These are phyloP conservation scores for Wickerhamomyces sydowiorum DNA, from an alignment of 805 yeast genomes.

Conservation along the genomic window DNA sequence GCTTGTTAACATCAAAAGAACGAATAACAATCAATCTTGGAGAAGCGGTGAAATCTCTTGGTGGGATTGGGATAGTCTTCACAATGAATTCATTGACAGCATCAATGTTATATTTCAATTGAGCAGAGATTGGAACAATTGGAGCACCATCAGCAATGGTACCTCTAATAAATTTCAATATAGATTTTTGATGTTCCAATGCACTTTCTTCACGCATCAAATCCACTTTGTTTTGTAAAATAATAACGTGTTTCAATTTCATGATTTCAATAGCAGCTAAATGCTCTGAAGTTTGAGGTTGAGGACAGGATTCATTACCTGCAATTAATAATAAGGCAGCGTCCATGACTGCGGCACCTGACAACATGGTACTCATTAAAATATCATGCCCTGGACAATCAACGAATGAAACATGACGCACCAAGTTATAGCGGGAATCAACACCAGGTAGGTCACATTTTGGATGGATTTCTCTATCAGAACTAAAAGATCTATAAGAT, in stretches of 20 bases:
- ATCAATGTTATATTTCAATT: slow-evolving; percentile 95
- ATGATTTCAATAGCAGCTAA: slow-evolving; percentile 98
- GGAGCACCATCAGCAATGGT: slow-evolving; percentile 99
- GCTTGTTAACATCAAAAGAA: slow-evolving; percentile 97
- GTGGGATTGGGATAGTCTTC: slow-evolving; percentile 91
- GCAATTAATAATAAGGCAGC: slow-evolving; percentile 95
- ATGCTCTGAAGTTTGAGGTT: slow-evolving; percentile 99
- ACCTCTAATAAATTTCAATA: slow-evolving; percentile 89
- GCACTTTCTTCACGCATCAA: slow-evolving; percentile 97
- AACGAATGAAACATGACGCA: slow-evolving; percentile 96
- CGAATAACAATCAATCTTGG: slow-evolving; percentile 96
- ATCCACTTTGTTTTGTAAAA: slow-evolving; percentile 96
- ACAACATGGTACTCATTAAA: slow-evolving; percentile 99
- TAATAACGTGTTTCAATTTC: slow-evolving; percentile 95
- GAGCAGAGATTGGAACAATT: slow-evolving; percentile 97
- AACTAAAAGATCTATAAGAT: slow-evolving; percentile 89
- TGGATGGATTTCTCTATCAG: slow-evolving; percentile 93
- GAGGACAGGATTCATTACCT: slow-evolving; percentile 99
- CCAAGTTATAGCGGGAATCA: slow-evolving; percentile 79
- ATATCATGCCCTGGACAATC: slow-evolving; percentile 99
- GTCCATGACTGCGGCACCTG: slow-evolving; percentile 99
- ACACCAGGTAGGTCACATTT: slow-evolving; percentile 86
- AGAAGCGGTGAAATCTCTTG: slow-evolving; percentile 88
- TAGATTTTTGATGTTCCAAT: slow-evolving; percentile 89
- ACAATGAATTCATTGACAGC: slow-evolving; percentile 97